A percentile compares a stretch with the other conserved stretches of the same genome.
phyloP scores from a whole-genome alignment of 306 rosid species.

The Gastrolobium villosum region DNA sequence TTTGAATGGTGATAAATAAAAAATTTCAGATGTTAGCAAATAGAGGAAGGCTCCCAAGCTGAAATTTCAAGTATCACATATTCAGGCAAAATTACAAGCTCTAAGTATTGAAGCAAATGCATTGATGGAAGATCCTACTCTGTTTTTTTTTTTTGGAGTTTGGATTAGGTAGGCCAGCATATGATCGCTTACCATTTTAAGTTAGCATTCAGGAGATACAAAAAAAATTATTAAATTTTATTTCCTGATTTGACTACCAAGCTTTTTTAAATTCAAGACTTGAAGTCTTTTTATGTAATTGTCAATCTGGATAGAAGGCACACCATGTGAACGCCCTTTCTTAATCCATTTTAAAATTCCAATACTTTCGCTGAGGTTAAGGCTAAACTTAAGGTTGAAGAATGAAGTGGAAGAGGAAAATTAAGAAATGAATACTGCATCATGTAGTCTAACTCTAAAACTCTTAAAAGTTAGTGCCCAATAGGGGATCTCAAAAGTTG shows the following conservation, averaged over 20 bases:
- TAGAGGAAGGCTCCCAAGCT: conserved; percentile 14
- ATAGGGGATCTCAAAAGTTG: not conserved
- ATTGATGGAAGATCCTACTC: conserved; percentile 17
- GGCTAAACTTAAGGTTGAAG: not conserved
- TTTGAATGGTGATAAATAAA: not conserved
- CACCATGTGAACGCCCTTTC: not conserved
- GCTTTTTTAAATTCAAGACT: conserved; percentile 20
- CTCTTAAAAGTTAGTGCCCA: not conserved
- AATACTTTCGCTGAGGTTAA: conserved; percentile 1
- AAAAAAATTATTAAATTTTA: not conserved
- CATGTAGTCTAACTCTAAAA: not conserved
- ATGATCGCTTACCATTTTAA: conserved; percentile 33
- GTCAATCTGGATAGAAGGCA: conserved; percentile 2
- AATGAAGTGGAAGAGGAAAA: conserved; percentile 10
- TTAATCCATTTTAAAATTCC: conserved; percentile 10
- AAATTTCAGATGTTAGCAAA: conserved; percentile 17
- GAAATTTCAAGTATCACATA: conserved; percentile 38
- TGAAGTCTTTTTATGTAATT: not conserved
- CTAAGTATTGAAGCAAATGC: conserved; percentile 11
- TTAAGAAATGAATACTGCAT: conserved; percentile 19
- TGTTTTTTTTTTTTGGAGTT: not conserved
- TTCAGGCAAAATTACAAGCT: conserved; percentile 29
- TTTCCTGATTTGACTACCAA: not conserved
- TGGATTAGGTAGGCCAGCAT: not conserved
- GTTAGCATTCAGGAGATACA: conserved; percentile 15